These are phyloP conservation scores for Nepenthes mirabilis DNA, from an alignment of 148 eudicot genomes.

Conservation along the genomic window DNA sequence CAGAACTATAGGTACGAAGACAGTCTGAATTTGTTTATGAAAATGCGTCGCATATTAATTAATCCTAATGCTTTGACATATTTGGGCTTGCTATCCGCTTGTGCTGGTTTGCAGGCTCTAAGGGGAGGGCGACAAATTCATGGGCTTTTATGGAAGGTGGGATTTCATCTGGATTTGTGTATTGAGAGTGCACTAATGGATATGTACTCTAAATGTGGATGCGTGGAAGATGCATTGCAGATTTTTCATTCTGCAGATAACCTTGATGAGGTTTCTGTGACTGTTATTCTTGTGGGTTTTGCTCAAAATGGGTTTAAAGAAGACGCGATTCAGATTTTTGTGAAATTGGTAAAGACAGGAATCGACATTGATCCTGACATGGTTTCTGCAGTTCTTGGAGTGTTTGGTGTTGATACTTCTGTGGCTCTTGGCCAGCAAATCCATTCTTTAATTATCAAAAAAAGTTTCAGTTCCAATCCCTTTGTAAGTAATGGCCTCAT, in stretches of 20 bases:
- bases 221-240: slow-evolving; percentile 42
- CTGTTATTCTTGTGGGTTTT: slow-evolving; percentile 59
- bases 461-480: slow-evolving; percentile 28
- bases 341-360: slow-evolving; percentile 46
- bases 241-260: slow-evolving; percentile 51
- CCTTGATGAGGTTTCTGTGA: slow-evolving; percentile 63
- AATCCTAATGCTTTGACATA: slow-evolving; percentile 60
- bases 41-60: slow-evolving; percentile 40
- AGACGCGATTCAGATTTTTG: slow-evolving; percentile 55
- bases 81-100: slow-evolving; percentile 54
- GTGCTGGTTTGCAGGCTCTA: slow-evolving; percentile 59
- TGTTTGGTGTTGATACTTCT: slow-evolving; percentile 56
- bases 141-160: slow-evolving; percentile 46
- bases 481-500: slow-evolving; percentile 75
- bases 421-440: slow-evolving; percentile 60
- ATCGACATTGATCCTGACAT: slow-evolving; percentile 52
- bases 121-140: slow-evolving; percentile 60
- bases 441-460: slow-evolving; percentile 54
- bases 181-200: slow-evolving; percentile 88
- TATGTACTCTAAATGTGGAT: slow-evolving; percentile 78
- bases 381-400: slow-evolving; percentile 78
- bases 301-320: slow-evolving; percentile 77
- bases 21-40: slow-evolving; percentile 42
- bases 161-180: slow-evolving; percentile 50
- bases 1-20: slow-evolving; percentile 39